Evolutionary conservation across 2,329 filamentous ascomycete genomes (phyloP).

Genomic region (Penicillium janthinellum): DNA sequence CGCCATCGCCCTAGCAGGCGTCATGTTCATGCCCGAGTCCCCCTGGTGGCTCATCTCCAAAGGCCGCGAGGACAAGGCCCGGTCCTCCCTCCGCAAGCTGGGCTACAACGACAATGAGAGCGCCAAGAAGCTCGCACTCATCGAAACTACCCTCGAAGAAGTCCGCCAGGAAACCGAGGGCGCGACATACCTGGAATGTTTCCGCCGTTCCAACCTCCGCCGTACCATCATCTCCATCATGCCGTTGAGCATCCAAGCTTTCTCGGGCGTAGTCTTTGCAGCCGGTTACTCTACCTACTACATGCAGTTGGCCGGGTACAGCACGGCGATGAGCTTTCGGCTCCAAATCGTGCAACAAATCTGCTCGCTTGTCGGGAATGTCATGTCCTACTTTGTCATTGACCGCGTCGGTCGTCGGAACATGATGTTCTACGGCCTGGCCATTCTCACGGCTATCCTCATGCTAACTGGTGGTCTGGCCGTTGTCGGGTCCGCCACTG

Average conservation of each 20-base stretch:
- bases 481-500: conserved; percentile 14
- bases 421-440: conserved; percentile 41
- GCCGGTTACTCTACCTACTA: conserved; percentile 49
- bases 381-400: conserved; percentile 45
- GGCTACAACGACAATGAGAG: conserved; percentile 12
- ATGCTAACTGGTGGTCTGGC: conserved; percentile 44
- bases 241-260: conserved; percentile 40
- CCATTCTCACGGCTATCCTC: conserved; percentile 44
- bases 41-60: conserved; percentile 19
- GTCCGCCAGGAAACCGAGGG: conserved; percentile 36
- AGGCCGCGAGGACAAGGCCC: conserved; percentile 5
- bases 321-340: conserved; percentile 39
- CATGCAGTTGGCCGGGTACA: conserved; percentile 47
- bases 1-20: conserved; percentile 33
- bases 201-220: conserved; percentile 42
- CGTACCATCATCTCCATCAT: conserved; percentile 45
- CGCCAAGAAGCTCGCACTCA: conserved; percentile 10
- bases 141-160: conserved; percentile 17
- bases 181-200: conserved; percentile 45
- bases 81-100: conserved; percentile 10
- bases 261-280: conserved; percentile 41
- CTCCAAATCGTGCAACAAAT: conserved; percentile 47
- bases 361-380: conserved; percentile 44
- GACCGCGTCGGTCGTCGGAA: conserved; percentile 41
- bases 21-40: conserved; percentile 18